Evolutionary conservation across 2,329 filamentous ascomycete genomes (phyloP), one percentile per base, ranked within the genome.

Genomic region (Botrytis tulipae): DNA sequence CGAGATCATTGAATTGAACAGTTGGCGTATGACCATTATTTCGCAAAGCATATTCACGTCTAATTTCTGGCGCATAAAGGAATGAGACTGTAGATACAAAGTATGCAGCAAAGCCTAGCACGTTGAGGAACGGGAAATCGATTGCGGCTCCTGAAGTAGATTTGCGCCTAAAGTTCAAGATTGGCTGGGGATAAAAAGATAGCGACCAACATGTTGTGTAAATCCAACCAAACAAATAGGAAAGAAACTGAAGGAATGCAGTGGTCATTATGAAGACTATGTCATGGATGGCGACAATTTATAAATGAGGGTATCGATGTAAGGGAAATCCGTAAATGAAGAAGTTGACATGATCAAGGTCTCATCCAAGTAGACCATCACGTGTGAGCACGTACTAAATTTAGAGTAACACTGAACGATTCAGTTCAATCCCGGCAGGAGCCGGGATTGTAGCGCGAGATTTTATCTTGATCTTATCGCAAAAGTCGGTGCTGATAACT

Each of bases 131-230:
- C 29, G 94, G 94, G 80, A 97, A 98, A 82, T 98, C 95, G 76
- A 97, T 91, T 0, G 94, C 93, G 7, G 95, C 91, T 59, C 96
- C 96, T 32, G 89, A 87, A 7, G 95, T 98, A 14, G 93, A 92
- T 73, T 89, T 89, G 71, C 94, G 91, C 44, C 85, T 86, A 82
- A 87, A 91, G 86, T 98, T 98, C 76, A 94, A 87, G 75, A 97
- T 83, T 10, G 92, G 90, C 81, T 98, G 96, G 1, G 95, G 95
- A 82, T 98, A 98, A 84, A 98, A 98, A 25, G 94, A 97, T 25
- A 91, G 84, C 20, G 93, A 95, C 95, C 95, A 96, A 82, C 88
- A 90, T 67, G 90, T 76, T 76, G 89, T 91, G 83, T 95, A 95
- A 80, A 91, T 83, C 92, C 92, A 94, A 82, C 92, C 92, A 78